phyloP scores from a whole-genome alignment of 1,284 basidiomycete species.

The Moniliella sp. region DNA sequence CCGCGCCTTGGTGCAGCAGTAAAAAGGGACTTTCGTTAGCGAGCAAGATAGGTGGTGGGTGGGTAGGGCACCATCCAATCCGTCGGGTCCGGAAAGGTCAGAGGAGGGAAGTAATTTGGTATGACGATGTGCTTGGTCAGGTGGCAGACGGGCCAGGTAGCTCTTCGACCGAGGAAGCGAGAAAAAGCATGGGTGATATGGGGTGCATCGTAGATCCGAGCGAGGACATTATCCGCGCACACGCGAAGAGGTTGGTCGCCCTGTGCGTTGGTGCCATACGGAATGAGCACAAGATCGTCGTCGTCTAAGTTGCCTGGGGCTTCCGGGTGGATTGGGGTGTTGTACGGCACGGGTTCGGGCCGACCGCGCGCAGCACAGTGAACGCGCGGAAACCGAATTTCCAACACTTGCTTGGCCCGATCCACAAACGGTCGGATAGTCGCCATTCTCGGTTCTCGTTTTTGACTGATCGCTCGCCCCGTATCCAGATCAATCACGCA shows the following conservation, averaged over 20 bases:
- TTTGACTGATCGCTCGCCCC: constrained; percentile 14
- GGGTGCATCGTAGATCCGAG: not conserved
- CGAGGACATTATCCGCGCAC: not conserved
- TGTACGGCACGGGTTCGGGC: not conserved
- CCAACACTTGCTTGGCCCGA: not conserved
- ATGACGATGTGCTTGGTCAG: not conserved
- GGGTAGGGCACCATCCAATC: not conserved
- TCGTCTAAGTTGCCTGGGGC: not conserved
- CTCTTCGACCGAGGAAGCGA: not conserved
- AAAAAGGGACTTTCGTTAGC: constrained; percentile 20
- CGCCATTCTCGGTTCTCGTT: constrained; percentile 12
- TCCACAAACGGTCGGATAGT: constrained; percentile 9
- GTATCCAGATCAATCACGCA: constrained; percentile 10
- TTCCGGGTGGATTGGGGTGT: not conserved
- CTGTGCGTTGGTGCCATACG: not conserved
- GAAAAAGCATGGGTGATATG: constrained; percentile 1
- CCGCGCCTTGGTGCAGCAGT: constrained; percentile 8
- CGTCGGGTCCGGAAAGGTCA: not conserved
- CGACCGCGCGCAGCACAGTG: not conserved
- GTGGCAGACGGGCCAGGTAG: constrained; percentile 2
- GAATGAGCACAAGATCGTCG: too few relatives aligned
- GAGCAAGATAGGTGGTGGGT: constrained; percentile 8
- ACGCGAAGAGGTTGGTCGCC: not conserved
- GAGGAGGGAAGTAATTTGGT: not conserved
- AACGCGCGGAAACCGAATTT: not conserved